Percentiles rank a stretch among this genome's conserved stretches.
Conservation (phyloP, 345 rosid genomes). For the Geranium brycei region DNA sequence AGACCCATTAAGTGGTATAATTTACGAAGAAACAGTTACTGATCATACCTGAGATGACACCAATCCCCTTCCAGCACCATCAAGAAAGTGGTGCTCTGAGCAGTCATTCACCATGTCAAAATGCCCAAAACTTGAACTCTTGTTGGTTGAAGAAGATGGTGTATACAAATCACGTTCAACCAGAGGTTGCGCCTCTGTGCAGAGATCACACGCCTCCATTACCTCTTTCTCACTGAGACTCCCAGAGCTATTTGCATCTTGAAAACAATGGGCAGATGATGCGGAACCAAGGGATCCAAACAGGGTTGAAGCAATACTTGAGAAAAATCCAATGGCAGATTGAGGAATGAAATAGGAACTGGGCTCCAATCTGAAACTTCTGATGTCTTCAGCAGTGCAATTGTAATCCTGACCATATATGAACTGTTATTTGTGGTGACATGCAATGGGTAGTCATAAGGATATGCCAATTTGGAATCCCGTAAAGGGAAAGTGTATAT, state of each 20-base stretch:
- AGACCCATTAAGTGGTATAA: no score
- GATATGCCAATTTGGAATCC: no score
- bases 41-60: slow-evolving; percentile 51
- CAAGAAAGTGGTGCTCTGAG: slow-evolving; percentile 70
- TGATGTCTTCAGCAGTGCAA: no score
- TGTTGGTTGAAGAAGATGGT: neutral
- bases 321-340: slow-evolving; percentile 57
- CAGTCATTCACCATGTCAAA: slow-evolving; percentile 69
- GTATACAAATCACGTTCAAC: slow-evolving; percentile 15
- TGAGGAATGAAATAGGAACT: slow-evolving; percentile 44
- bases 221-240: slow-evolving; percentile 19
- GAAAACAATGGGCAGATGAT: slow-evolving; percentile 26
- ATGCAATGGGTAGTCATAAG: no score
- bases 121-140: slow-evolving; percentile 23
- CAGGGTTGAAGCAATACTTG: slow-evolving; percentile 37
- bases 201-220: slow-evolving; percentile 20
- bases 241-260: slow-evolving; percentile 24
- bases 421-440: no score
- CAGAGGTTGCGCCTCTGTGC: slow-evolving; percentile 20
- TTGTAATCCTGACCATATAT: no score
- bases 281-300: slow-evolving; percentile 39
- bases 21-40: slow-evolving; percentile 5
- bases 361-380: slow-evolving; percentile 10
- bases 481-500: no score
- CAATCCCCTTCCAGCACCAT: slow-evolving; percentile 26